These are phyloP conservation scores for Pilaira anomala DNA, from an alignment of 192 early-diverging fungal genomes.

Conservation along the genomic window DNA sequence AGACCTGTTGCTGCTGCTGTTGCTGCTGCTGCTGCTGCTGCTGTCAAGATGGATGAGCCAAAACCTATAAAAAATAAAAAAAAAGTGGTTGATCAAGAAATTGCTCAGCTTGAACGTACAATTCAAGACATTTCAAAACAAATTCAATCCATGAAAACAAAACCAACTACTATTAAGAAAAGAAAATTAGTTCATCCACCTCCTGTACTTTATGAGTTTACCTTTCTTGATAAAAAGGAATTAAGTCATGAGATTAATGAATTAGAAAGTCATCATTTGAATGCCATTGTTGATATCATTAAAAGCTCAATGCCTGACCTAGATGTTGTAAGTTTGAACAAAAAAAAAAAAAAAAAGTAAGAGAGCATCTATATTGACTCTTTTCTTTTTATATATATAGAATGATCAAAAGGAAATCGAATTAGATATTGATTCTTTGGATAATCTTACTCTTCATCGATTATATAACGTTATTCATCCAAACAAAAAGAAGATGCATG, in stretches of 20 bases:
- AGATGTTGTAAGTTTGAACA: constrained; percentile 42
- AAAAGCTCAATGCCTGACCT: constrained; percentile 52
- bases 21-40: constrained; percentile 20
- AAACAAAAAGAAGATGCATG: too few species aligned
- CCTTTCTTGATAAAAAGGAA: constrained; percentile 80
- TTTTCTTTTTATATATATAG: background rate
- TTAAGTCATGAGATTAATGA: constrained; percentile 63
- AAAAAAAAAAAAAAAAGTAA: background rate
- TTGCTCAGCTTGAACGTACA: constrained; percentile 24
- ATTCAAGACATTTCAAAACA: constrained; percentile 16
- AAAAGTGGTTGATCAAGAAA: background rate
- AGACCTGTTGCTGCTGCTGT: constrained; percentile 29
- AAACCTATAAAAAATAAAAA: background rate
- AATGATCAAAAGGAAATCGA: constrained; percentile 80
- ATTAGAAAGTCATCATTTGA: constrained; percentile 56
- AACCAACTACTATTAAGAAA: constrained; percentile 1
- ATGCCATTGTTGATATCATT: constrained; percentile 67
- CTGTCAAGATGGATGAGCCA: background rate
- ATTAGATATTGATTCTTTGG: constrained; percentile 88
- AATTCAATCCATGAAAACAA: constrained; percentile 16
- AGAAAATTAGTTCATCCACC: background rate
- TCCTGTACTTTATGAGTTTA: constrained; percentile 43
- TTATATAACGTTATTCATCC: constrained; percentile 54
- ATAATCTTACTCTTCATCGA: constrained; percentile 74
- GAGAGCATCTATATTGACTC: background rate